phyloP scores from a whole-genome alignment of 2,329 filamentous ascomycete genomes.

The Coniochaeta hoffmannii region DNA sequence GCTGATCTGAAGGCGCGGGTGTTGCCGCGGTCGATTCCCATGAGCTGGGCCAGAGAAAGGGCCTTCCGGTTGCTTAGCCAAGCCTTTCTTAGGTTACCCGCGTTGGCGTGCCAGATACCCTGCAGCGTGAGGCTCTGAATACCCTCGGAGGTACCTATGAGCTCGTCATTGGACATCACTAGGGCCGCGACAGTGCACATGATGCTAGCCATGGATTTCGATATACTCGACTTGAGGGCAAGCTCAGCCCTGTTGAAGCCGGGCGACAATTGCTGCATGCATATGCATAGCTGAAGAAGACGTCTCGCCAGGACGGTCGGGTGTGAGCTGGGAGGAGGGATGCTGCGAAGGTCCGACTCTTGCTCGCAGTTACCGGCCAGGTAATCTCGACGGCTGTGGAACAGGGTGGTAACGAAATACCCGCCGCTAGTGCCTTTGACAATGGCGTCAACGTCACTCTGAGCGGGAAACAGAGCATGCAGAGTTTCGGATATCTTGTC shows the following conservation, averaged over 20 bases:
- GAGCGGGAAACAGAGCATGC: slow-evolving; percentile 24
- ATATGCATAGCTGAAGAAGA: slow-evolving; percentile 36
- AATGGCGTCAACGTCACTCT: slow-evolving; percentile 25
- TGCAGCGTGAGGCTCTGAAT: slow-evolving; percentile 43
- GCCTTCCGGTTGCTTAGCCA: slow-evolving; percentile 45
- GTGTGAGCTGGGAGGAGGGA: slow-evolving; percentile 30
- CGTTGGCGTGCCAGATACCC: slow-evolving; percentile 41
- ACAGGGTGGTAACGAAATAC: slow-evolving; percentile 20
- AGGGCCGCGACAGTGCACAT: slow-evolving; percentile 24
- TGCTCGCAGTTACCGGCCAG: slow-evolving; percentile 19
- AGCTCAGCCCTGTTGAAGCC: slow-evolving; percentile 20
- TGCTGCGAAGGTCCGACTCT: slow-evolving; percentile 13
- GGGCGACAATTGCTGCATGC: slow-evolving; percentile 37
- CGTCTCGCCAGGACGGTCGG: slow-evolving; percentile 39
- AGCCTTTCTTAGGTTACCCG: slow-evolving; percentile 44
- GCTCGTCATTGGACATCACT: slow-evolving; percentile 43
- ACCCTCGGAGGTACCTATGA: slow-evolving; percentile 43
- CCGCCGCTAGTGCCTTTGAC: slow-evolving; percentile 16
- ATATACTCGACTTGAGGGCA: slow-evolving; percentile 14
- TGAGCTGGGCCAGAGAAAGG: slow-evolving; percentile 41
- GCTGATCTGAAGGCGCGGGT: slow-evolving; percentile 27
- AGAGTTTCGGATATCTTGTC: slow-evolving; percentile 24
- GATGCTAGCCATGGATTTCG: slow-evolving; percentile 23
- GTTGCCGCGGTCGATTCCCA: slow-evolving; percentile 33
- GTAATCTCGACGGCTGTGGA: slow-evolving; percentile 23